Base-by-base conservation (phyloP, 805 yeast species). In the Kockiozyma suomiensis region DNA sequence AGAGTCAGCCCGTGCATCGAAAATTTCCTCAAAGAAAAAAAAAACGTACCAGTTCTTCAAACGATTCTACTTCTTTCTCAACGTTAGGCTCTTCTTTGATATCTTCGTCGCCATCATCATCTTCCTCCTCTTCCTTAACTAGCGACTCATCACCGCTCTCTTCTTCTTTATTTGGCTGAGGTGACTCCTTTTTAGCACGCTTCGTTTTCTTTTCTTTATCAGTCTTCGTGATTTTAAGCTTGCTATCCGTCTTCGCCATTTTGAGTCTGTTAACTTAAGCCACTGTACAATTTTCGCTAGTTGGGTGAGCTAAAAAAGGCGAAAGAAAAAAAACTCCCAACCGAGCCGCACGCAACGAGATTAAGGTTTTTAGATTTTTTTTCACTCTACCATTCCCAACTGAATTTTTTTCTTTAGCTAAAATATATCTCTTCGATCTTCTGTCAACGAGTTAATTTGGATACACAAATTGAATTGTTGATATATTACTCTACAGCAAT, bases 51-150 rank as follows among this genome's bases (percentile, higher is more conserved):
- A 63, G 45, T 28, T 53, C 48, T 40, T 54, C 66, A 76, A 62
- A 59, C 13, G 62, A 25, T 33, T 55, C 50, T 23, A 49, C 38
- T 3, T 58, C 71, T 17, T 69, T 65, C 43, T 73, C 72, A 13
- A 59, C 67, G 4, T 59, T 50, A 25, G 17, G 21, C 35, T 40
- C 37, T 28, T 58, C 67, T 2, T 19, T 50, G n/a, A 64, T 67
- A 6, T 73, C 73, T n/a, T 38, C 40, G n/a, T 64, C 68, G 3
- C 21, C 53, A 13, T 66, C 68, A 3, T 73, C 50, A 3, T 19
- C 32, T 19, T 43, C 52, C 28, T 42, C 46, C 32, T 26, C 33
- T 10, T 46, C 35, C 8, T 35, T 41, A 37, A 13, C 41, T 4
- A 4, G 19, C 26, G 30, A 23, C 25, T 56, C 40, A 6, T 28